Evolutionary conservation across 345 rosid species (phyloP), one percentile per base, ranked within the genome.

Genomic region (Dipteronia sinensis): DNA sequence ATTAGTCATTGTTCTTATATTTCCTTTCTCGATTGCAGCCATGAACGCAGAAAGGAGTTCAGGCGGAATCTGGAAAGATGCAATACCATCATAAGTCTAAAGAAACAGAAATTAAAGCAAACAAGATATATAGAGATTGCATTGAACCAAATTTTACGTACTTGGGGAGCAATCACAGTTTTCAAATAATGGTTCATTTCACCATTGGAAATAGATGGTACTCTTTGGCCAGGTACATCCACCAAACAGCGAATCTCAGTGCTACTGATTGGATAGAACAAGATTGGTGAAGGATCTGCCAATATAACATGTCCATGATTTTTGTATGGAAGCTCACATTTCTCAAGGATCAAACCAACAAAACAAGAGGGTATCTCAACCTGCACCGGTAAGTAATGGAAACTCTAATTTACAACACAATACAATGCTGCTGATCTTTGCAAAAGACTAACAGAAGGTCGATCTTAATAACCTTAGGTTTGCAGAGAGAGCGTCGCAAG

Each of bases 181-280:
- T 72, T 58, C 65, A 72, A 56, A 34, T 72, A 72, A 58, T 3
- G 17, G 8, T 27, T 34, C 65, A 72, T 72, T 56, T 72, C 75
- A 56, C 66, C 75, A 72, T 72, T 72, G 22, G 51, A 56, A 72
- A 71, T 55, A 10, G 74, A 55, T 10, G 74, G 64, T 19, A 71
- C 47, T 17, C 38, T 71, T 31, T 55, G 64, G n/a, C 64, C 74
- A 10, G 65, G 64, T 29, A 19, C 49, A 55, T 55, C 47, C n/a
- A 55, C 27, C 59, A 31, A 71, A 9, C 65, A 68, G 17, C 12
- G 38, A 68, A 68, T 22, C 56, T 68, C 12, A 44, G 72, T 22
- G 31, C 72, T 22, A 2, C 72, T 2, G 19, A 68, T 68, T 20
- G 58, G 72, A 68, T 46, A 68, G 23, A 68, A 68, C 72, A 46